Evolutionary conservation across 495 filamentous ascomycete genomes (phyloP).

Genomic region (Aspergillus taichungensis): DNA sequence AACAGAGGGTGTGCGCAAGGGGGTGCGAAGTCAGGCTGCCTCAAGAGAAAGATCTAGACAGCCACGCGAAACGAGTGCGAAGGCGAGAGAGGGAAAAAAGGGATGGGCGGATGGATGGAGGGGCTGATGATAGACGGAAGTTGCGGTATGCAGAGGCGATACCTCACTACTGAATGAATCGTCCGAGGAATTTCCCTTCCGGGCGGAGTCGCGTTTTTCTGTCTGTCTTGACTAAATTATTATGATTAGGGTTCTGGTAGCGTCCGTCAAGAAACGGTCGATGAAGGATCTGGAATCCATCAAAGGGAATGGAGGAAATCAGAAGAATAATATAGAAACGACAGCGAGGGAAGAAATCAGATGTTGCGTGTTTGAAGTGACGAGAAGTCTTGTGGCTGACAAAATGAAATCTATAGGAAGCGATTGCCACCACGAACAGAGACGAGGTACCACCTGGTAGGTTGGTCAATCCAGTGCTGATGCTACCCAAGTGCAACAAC

Average conservation of each 20-base stretch:
- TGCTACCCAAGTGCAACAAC: too few relatives aligned
- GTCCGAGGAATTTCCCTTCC: slow-evolving; percentile 17
- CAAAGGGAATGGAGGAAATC: neutral
- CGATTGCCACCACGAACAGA: too few relatives aligned
- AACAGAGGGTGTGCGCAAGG: slow-evolving; percentile 13
- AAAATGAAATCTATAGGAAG: too few relatives aligned
- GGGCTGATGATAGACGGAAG: slow-evolving; percentile 14
- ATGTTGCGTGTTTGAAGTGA: neutral
- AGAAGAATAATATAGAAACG: neutral
- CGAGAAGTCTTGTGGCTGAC: too few relatives aligned
- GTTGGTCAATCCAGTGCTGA: too few relatives aligned
- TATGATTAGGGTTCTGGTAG: neutral
- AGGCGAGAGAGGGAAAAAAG: slow-evolving; percentile 13
- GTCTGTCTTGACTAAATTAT: neutral
- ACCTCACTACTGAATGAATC: slow-evolving; percentile 12
- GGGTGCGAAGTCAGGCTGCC: slow-evolving; percentile 6
- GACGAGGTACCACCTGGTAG: too few relatives aligned
- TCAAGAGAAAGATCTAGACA: slow-evolving; percentile 9
- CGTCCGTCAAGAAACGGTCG: too few relatives aligned
- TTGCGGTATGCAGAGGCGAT: slow-evolving; percentile 21
- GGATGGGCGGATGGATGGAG: slow-evolving; percentile 11
- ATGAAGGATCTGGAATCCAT: too few relatives aligned
- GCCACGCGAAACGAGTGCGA: slow-evolving; percentile 14
- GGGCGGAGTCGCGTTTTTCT: slow-evolving; percentile 4
- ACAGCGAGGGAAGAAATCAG: neutral